These are phyloP conservation scores for Scutellaria galericulata DNA, from an alignment of 257 asterid genomes.

Conservation along the genomic window DNA sequence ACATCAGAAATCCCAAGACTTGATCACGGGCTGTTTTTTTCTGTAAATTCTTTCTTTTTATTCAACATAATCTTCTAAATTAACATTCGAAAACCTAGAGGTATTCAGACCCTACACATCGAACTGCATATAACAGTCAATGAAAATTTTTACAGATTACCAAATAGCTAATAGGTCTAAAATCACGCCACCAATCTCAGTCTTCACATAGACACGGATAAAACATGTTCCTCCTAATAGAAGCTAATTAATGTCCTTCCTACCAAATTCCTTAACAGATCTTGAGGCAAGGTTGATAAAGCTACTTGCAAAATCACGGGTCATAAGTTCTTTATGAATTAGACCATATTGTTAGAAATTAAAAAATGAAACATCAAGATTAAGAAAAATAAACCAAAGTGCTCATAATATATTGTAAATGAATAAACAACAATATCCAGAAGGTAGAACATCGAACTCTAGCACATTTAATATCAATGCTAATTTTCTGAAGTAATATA, in stretches of 20 bases:
- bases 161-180: background rate
- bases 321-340: background rate
- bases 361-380: background rate
- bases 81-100: background rate
- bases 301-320: background rate
- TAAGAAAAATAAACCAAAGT: background rate
- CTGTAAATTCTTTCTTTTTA: too few relatives aligned
- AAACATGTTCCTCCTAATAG: too few relatives aligned
- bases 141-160: background rate
- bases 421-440: too few relatives aligned
- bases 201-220: background rate
- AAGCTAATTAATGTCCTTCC: too few relatives aligned
- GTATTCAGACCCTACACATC: background rate
- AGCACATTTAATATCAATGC: too few relatives aligned
- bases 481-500: too few relatives aligned
- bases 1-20: too few relatives aligned
- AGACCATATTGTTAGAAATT: constrained; percentile 3
- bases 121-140: too few relatives aligned
- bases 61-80: background rate
- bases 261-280: too few relatives aligned
- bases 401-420: background rate
- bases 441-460: too few relatives aligned
- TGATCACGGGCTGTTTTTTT: too few relatives aligned
- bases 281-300: background rate
- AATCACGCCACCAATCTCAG: background rate